Conservation (phyloP, 495 filamentous ascomycete species). For the Talaromyces adpressus region DNA sequence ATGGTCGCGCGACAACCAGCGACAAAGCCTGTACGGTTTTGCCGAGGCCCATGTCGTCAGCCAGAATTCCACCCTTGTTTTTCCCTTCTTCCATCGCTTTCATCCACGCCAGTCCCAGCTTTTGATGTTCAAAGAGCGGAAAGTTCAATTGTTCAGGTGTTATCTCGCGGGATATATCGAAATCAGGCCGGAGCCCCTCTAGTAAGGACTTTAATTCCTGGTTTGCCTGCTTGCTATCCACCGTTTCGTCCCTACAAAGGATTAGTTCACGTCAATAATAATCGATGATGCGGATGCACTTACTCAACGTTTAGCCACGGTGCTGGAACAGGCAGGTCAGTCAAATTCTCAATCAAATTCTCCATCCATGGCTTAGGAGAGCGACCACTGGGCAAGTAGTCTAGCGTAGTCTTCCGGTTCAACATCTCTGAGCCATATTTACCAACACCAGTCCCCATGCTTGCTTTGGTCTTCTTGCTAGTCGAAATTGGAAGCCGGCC, state of each 20-base stretch:
- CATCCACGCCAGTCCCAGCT: conserved; percentile 77
- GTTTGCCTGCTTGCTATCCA: conserved; percentile 41
- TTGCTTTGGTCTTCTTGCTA: neutral
- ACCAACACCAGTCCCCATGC: neutral
- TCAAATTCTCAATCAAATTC: neutral
- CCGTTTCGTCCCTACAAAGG: conserved; percentile 7
- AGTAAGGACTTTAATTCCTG: conserved; percentile 63
- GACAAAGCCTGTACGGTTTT: conserved; percentile 93
- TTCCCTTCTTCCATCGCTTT: conserved; percentile 69
- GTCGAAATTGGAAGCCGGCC: neutral
- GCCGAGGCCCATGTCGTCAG: conserved; percentile 92
- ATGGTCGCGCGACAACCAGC: conserved; percentile 68
- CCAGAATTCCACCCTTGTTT: conserved; percentile 78
- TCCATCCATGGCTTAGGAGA: neutral
- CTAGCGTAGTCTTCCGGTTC: conserved; percentile 6
- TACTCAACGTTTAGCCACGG: neutral
- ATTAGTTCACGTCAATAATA: neutral
- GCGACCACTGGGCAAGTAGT: neutral
- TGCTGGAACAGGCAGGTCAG: neutral
- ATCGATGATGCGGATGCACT: neutral
- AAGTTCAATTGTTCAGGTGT: conserved; percentile 68
- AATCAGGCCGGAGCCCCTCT: conserved; percentile 68
- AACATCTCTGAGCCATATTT: conserved; percentile 1
- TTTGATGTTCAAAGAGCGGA: conserved; percentile 74
- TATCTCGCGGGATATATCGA: conserved; percentile 62